These are phyloP conservation scores for Drechslera avenae DNA, from an alignment of 2,329 filamentous ascomycete genomes.

Conservation along the genomic window DNA sequence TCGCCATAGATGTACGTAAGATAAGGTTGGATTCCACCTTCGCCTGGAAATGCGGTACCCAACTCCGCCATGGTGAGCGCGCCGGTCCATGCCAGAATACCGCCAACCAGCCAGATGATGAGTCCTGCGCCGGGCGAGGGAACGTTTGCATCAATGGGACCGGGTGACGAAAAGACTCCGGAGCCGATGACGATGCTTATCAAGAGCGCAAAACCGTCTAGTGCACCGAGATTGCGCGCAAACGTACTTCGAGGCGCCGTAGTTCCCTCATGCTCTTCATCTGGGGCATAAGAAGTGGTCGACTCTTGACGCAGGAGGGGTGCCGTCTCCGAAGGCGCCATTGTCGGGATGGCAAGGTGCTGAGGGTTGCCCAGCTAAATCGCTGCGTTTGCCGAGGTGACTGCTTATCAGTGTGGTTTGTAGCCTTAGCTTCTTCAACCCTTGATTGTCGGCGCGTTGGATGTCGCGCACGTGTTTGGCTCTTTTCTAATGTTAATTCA, in stretches of 20 bases:
- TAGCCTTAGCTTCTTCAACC: background rate
- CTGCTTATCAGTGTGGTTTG: background rate
- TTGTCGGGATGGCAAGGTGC: constrained; percentile 9
- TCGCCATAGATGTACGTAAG: constrained; percentile 66
- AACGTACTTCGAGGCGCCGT: constrained; percentile 35
- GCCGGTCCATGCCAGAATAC: constrained; percentile 67
- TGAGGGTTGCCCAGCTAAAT: background rate
- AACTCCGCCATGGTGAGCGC: constrained; percentile 67
- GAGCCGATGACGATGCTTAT: constrained; percentile 70
- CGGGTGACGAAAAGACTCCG: constrained; percentile 69
- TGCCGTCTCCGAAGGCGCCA: constrained; percentile 32
- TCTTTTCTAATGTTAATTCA: background rate
- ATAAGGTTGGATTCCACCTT: constrained; percentile 69
- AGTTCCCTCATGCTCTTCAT: constrained; percentile 21
- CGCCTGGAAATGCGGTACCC: constrained; percentile 66
- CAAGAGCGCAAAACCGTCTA: constrained; percentile 61
- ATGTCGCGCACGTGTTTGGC: background rate
- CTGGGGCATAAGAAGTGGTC: constrained; percentile 9
- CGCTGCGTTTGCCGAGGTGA: constrained; percentile 2
- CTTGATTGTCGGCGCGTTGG: background rate
- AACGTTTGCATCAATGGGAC: constrained; percentile 67
- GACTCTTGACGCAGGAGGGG: constrained; percentile 27
- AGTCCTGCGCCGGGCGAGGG: constrained; percentile 65
- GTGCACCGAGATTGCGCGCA: constrained; percentile 37
- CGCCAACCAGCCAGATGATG: constrained; percentile 66